phyloP scores from a whole-genome alignment of 2,329 filamentous ascomycete genomes.

The Colletotrichum horii region DNA sequence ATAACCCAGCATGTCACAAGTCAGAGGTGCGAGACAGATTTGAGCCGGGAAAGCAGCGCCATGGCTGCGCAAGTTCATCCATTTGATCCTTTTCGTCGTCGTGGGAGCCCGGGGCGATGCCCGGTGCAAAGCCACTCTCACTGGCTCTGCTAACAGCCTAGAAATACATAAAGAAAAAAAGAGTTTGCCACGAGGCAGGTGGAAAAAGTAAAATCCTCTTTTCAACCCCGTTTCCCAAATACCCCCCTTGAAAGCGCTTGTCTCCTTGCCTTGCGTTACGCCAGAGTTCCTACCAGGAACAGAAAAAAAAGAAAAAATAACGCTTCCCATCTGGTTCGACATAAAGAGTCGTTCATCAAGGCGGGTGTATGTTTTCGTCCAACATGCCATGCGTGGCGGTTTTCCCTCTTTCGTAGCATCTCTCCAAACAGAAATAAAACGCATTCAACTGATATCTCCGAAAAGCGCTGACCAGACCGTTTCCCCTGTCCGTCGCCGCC shows the following conservation, averaged over 20 bases:
- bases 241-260: not conserved
- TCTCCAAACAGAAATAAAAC: not conserved
- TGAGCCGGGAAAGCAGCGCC: not conserved
- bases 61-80: conserved; percentile 4
- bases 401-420: not conserved
- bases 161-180: conserved; percentile 16
- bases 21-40: not conserved
- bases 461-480: conserved; percentile 1
- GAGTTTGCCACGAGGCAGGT: not conserved
- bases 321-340: not conserved
- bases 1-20: not conserved
- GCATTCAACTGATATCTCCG: not conserved
- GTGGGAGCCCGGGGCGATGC: not conserved
- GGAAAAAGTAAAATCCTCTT: not conserved
- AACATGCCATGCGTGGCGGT: not conserved
- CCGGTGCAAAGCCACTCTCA: not conserved
- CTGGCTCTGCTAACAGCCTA: not conserved
- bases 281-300: not conserved
- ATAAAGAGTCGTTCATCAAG: not conserved
- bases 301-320: not conserved
- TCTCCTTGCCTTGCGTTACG: conserved; percentile 1
- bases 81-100: conserved; percentile 15
- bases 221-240: conserved; percentile 1
- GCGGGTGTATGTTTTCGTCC: not conserved
- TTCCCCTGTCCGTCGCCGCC: conserved; percentile 6